Evolutionary conservation across 2,329 filamentous ascomycete genomes (phyloP).

Genomic region (Aspergillus tamarii): DNA sequence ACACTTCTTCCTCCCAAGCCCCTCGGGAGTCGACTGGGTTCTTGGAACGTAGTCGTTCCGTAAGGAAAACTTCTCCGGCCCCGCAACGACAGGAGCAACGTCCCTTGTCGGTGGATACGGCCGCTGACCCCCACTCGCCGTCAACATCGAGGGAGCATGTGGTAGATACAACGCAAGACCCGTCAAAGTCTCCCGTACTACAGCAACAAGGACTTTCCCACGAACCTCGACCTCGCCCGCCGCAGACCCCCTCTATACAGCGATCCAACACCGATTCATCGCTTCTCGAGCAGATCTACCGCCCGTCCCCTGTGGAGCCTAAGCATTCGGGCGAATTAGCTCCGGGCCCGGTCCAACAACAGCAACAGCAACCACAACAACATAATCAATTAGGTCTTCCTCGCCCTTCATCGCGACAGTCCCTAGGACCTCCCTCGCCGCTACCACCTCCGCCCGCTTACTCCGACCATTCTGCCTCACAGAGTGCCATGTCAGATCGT

Average conservation of each 20-base stretch:
- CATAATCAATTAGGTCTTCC: conserved; percentile 5
- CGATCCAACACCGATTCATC: conserved; percentile 33
- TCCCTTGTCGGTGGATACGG: conserved; percentile 18
- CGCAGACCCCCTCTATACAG: conserved; percentile 22
- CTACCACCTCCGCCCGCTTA: conserved; percentile 18
- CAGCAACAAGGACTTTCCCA: conserved; percentile 17
- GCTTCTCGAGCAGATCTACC: conserved; percentile 24
- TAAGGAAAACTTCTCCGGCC: conserved; percentile 29
- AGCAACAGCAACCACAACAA: conserved; percentile 13
- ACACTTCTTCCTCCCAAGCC: conserved; percentile 18
- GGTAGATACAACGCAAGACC: conserved; percentile 17
- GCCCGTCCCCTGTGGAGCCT: conserved; percentile 27
- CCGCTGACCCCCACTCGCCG: conserved; percentile 4
- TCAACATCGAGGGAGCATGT: conserved; percentile 24
- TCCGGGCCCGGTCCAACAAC: conserved; percentile 16
- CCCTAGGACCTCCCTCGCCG: conserved; percentile 26
- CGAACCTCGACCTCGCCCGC: conserved; percentile 20
- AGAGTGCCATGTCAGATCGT: conserved; percentile 24
- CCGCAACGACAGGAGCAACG: conserved; percentile 21
- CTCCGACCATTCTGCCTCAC: conserved; percentile 14
- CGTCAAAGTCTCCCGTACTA: conserved; percentile 26
- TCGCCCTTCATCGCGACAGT: conserved; percentile 26
- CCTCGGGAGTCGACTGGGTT: conserved; percentile 26
- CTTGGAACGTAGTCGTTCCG: conserved; percentile 32
- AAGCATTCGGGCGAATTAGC: conserved; percentile 19